These are phyloP conservation scores for Backusella mclennaniae DNA, from an alignment of 192 early-diverging fungal genomes.

Conservation along the genomic window DNA sequence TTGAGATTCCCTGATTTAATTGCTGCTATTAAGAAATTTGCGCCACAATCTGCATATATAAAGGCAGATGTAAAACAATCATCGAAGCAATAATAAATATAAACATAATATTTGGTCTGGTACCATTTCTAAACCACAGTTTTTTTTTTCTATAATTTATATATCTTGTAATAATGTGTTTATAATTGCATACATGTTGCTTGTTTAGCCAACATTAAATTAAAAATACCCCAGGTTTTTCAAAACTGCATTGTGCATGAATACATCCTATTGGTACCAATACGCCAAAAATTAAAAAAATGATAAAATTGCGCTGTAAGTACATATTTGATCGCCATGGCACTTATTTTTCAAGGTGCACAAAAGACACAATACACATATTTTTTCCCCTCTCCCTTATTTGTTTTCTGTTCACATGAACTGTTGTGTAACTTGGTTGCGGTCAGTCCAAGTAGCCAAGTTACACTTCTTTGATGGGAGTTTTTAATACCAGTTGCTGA, in stretches of 20 bases:
- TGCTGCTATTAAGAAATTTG: constrained; percentile 29
- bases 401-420: not conserved
- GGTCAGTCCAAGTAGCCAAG: not conserved
- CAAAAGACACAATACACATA: not conserved
- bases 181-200: too few species aligned
- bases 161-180: too few species aligned
- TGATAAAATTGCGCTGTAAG: not conserved
- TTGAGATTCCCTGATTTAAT: constrained; percentile 25
- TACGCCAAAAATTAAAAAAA: not conserved
- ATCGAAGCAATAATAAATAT: not conserved
- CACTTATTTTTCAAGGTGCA: not conserved
- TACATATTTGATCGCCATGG: not conserved
- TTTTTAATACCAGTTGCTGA: not conserved
- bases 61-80: not conserved
- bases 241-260: too few species aligned
- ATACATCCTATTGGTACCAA: too few species aligned
- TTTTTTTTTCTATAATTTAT: not conserved
- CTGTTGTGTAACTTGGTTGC: not conserved
- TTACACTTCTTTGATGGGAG: not conserved
- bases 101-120: not conserved
- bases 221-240: too few species aligned
- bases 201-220: too few species aligned
- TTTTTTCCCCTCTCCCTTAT: not conserved
- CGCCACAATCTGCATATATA: constrained; percentile 21
- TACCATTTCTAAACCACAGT: not conserved